phyloP scores from a whole-genome alignment of 2,329 filamentous ascomycete genomes.

The Bipolaris gigantea region DNA sequence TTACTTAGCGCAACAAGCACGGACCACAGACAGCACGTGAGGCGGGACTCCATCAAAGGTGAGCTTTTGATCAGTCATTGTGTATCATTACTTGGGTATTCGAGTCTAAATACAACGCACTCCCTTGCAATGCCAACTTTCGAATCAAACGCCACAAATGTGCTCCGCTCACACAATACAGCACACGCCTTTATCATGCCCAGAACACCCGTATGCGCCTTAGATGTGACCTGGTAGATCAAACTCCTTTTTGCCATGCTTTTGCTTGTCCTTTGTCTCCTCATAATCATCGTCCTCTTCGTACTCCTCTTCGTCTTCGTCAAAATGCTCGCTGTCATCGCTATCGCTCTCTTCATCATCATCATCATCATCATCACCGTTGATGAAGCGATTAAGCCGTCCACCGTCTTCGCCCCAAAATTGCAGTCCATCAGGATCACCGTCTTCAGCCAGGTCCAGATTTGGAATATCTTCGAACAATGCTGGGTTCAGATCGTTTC shows the following conservation, averaged over 20 bases:
- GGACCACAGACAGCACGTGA: conserved; percentile 9
- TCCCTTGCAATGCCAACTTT: neutral
- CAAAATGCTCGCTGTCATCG: conserved; percentile 41
- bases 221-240: conserved; percentile 44
- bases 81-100: conserved; percentile 6
- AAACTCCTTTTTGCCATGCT: conserved; percentile 30
- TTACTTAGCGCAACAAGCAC: conserved; percentile 20
- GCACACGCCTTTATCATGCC: conserved; percentile 2
- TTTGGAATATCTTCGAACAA: conserved; percentile 39
- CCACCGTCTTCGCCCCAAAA: conserved; percentile 41
- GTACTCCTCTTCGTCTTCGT: conserved; percentile 33
- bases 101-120: neutral
- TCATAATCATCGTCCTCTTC: conserved; percentile 37
- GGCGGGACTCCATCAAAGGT: neutral
- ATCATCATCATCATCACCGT: conserved; percentile 32
- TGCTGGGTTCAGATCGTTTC: conserved; percentile 48
- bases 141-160: neutral
- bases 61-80: neutral
- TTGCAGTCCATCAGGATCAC: conserved; percentile 35
- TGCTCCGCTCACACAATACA: neutral
- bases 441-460: conserved; percentile 32
- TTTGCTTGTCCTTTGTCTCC: conserved; percentile 26
- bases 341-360: conserved; percentile 40
- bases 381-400: conserved; percentile 25
- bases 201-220: conserved; percentile 19